phyloP scores from a whole-genome alignment of 495 filamentous ascomycete species.

The Polyplosphaeria fusca region DNA sequence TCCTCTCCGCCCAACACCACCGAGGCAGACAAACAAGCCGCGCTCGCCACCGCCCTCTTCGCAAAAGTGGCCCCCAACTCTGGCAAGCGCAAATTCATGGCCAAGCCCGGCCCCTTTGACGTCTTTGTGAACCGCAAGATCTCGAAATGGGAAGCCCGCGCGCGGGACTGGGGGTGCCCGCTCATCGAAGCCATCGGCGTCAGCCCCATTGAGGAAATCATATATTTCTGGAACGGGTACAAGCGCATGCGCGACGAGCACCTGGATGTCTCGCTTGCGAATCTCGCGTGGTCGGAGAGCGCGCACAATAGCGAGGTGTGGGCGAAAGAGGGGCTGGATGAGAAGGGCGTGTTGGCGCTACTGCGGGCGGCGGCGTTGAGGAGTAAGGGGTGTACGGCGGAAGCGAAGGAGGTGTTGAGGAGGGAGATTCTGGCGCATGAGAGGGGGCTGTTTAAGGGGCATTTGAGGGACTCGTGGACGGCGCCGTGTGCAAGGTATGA shows the following conservation, averaged over 20 bases:
- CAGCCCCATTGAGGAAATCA: conserved; percentile 86
- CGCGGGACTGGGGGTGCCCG: conserved; percentile 62
- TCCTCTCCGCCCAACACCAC: conserved; percentile 53
- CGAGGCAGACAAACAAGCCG: conserved; percentile 52
- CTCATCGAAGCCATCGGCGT: conserved; percentile 81
- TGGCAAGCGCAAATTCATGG: conserved; percentile 87
- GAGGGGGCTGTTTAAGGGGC: conserved; percentile 66
- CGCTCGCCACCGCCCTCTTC: conserved; percentile 65
- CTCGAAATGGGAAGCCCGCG: conserved; percentile 82
- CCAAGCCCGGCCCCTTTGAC: conserved; percentile 84
- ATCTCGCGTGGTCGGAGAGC: conserved; percentile 66
- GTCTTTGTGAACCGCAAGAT: conserved; percentile 81
- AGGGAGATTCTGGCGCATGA: conserved; percentile 62
- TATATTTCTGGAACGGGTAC: conserved; percentile 85
- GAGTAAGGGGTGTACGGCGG: conserved; percentile 55
- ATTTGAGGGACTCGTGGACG: conserved; percentile 76
- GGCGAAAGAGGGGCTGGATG: conserved; percentile 65
- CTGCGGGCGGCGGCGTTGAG: conserved; percentile 66
- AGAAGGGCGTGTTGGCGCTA: conserved; percentile 65
- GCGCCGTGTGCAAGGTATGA: conserved; percentile 82
- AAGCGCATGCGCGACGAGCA: conserved; percentile 70
- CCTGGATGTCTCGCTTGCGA: conserved; percentile 60
- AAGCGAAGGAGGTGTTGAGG: conserved; percentile 63
- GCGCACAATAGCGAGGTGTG: conserved; percentile 50
- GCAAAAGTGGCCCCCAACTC: conserved; percentile 68